These are phyloP conservation scores for Thermothelomyces thermophilus DNA, from an alignment of 2,329 filamentous ascomycete genomes.

Conservation along the genomic window DNA sequence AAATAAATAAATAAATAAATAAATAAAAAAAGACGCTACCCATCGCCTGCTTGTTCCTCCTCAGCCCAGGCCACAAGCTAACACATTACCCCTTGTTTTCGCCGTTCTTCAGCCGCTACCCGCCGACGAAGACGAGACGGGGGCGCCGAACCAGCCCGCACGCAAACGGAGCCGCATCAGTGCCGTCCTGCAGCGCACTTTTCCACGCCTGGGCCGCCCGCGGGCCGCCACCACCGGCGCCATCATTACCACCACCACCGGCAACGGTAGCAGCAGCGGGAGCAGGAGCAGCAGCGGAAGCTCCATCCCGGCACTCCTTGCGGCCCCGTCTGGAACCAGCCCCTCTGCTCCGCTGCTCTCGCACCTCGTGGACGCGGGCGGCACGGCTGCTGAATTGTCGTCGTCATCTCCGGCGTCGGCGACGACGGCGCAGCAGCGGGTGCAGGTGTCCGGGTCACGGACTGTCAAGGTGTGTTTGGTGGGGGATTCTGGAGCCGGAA, in stretches of 20 bases:
- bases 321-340: too few relatives aligned
- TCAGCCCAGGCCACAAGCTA: background rate
- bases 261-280: too few relatives aligned
- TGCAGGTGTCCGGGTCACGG: background rate
- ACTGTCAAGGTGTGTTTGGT: slow-evolving; percentile 21
- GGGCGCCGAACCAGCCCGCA: background rate
- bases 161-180: slow-evolving; percentile 14
- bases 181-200: background rate
- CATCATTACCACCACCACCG: background rate
- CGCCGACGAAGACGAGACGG: background rate
- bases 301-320: background rate
- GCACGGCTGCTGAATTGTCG: too few relatives aligned
- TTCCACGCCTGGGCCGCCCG: slow-evolving; percentile 1
- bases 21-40: too few relatives aligned
- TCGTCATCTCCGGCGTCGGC: too few relatives aligned
- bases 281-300: background rate
- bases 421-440: too few relatives aligned
- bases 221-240: too few relatives aligned
- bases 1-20: too few relatives aligned
- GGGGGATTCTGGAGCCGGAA: slow-evolving; percentile 19
- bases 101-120: background rate
- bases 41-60: background rate
- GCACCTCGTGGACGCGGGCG: too few relatives aligned
- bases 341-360: too few relatives aligned
- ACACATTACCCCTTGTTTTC: background rate